These are phyloP conservation scores for Cryptococcus depauperatus DNA, from an alignment of 1,284 basidiomycete genomes.

Conservation along the genomic window DNA sequence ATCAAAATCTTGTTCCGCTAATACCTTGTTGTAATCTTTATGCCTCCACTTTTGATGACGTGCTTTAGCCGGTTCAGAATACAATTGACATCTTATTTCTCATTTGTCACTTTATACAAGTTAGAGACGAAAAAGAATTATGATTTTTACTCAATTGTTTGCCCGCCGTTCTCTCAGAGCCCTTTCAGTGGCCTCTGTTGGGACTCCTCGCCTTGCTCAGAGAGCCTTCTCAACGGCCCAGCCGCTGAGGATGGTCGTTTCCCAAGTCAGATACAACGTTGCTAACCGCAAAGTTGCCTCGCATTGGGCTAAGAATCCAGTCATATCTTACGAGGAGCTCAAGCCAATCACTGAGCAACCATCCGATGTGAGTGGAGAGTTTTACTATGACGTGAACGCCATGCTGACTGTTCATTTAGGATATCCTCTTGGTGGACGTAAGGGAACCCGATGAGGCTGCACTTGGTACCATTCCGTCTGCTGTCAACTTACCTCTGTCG, in stretches of 20 bases:
- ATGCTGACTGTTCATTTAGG: slow-evolving; percentile 46
- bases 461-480: slow-evolving; percentile 89
- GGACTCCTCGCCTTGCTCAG: not conserved
- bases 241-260: slow-evolving; percentile 9
- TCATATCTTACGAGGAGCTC: slow-evolving; percentile 71
- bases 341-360: slow-evolving; percentile 76
- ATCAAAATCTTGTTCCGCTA: not conserved
- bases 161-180: slow-evolving; percentile 3
- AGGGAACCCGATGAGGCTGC: slow-evolving; percentile 88
- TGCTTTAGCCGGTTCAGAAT: too few relatives aligned
- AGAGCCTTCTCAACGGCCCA: slow-evolving; percentile 6
- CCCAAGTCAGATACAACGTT: slow-evolving; percentile 8
- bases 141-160: slow-evolving; percentile 8
- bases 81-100: too few relatives aligned
- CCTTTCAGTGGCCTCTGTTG: not conserved
- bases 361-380: slow-evolving; percentile 55
- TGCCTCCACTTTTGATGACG: not conserved
- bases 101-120: too few relatives aligned
- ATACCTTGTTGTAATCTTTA: too few relatives aligned
- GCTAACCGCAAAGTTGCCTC: slow-evolving; percentile 10
- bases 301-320: slow-evolving; percentile 44
- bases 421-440: slow-evolving; percentile 81
- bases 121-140: not conserved
- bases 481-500: slow-evolving; percentile 87
- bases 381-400: not conserved